Conservation (phyloP, 208 protist genomes). For the Willaertia magna region DNA sequence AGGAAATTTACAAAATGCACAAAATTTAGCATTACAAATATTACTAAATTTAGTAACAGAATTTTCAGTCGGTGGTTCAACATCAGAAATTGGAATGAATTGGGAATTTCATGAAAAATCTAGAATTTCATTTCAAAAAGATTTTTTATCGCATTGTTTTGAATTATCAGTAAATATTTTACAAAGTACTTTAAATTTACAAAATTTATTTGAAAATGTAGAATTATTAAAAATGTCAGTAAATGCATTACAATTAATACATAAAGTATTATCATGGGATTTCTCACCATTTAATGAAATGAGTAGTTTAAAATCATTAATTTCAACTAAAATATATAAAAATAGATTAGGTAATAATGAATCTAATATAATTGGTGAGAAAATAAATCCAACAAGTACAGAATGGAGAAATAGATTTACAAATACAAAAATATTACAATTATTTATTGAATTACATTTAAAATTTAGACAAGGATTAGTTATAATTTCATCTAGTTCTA, state of each 20-base stretch:
- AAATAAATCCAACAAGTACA: neutral
- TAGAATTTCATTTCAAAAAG: neutral
- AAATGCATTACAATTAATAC: neutral
- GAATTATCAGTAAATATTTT: neutral
- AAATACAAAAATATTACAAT: neutral
- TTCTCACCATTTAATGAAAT: neutral
- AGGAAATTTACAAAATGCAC: neutral
- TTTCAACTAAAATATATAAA: neutral
- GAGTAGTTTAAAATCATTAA: neutral
- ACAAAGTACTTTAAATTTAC: neutral
- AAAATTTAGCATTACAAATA: neutral
- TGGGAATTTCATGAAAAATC: slow-evolving; percentile 8
- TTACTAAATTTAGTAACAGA: neutral
- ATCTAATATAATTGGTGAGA: no score
- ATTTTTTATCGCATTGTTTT: neutral
- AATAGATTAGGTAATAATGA: neutral
- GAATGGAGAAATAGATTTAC: neutral
- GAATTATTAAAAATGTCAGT: neutral
- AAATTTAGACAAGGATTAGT: neutral
- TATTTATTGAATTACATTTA: neutral
- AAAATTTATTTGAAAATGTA: neutral
- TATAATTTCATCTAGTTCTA: neutral
- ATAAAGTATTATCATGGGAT: neutral
- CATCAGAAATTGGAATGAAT: neutral
- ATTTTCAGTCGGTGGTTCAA: neutral